A percentile compares a stretch with the other conserved stretches of the same genome.
phyloP scores from a whole-genome alignment of 805 yeast species.

The Metahyphopichia silvanorum region DNA sequence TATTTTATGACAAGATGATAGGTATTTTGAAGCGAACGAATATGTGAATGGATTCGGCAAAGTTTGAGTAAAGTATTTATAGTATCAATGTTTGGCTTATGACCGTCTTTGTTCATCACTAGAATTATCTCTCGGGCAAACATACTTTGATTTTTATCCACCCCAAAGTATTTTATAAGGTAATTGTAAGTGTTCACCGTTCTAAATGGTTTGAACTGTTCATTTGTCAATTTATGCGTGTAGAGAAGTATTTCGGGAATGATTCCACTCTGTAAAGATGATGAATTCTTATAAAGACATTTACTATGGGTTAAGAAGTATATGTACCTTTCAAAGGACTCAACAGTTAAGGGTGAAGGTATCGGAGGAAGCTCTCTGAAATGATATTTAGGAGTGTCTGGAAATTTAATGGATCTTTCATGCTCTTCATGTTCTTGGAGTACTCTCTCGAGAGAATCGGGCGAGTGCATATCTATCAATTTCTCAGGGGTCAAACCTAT shows the following conservation, averaged over 20 bases:
- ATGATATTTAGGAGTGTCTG: conserved; percentile 16
- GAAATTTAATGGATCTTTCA: conserved; percentile 9
- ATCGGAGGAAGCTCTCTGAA: conserved; percentile 30
- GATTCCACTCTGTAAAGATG: conserved; percentile 31
- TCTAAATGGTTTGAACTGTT: conserved; percentile 24
- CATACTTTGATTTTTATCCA: conserved; percentile 34
- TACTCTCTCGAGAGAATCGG: conserved; percentile 11
- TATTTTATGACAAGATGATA: conserved; percentile 28
- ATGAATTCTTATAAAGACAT: conserved; percentile 28
- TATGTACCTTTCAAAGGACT: conserved; percentile 32
- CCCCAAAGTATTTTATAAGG: conserved; percentile 39
- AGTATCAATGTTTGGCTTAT: conserved; percentile 37
- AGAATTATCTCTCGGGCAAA: conserved; percentile 38
- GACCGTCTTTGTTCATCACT: conserved; percentile 41
- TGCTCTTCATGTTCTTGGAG: conserved; percentile 18
- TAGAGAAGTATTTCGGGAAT: conserved; percentile 34
- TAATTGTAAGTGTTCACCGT: conserved; percentile 36
- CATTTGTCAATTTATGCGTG: conserved; percentile 35
- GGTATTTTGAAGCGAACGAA: conserved; percentile 30
- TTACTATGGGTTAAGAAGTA: conserved; percentile 33
- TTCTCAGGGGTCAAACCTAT: conserved; percentile 28
- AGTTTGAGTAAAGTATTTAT: conserved; percentile 33
- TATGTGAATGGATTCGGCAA: conserved; percentile 27
- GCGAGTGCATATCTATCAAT: conserved; percentile 12
- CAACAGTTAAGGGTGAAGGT: conserved; percentile 22